Evolutionary conservation across 1,139 yeast genomes (phyloP), one percentile per base, ranked within the genome.

Genomic region (Yamadazyma siamensis): DNA sequence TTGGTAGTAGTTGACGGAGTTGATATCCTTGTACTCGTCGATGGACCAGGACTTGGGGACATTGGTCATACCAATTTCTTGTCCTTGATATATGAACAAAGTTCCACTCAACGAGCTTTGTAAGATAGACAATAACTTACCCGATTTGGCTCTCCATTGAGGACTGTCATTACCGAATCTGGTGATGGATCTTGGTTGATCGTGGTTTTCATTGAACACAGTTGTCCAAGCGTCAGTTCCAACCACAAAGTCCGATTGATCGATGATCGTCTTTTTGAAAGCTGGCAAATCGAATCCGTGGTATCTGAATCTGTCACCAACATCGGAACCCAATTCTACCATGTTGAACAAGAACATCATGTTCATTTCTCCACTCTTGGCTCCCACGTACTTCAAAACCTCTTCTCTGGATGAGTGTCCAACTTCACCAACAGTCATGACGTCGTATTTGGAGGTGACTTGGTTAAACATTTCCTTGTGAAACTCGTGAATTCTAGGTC

Each of bases 11-110:
- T 66, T 69, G 41, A 64, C 49, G 21, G 75, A 57, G 40, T 65
- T 62, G 38, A 75, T 63, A 47, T 76, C 81, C 43, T 59, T 54
- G 50, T 74, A 75, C 40, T 75, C 77, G 17, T 58, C 65, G 33
- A 75, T 57, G 8, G 65, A 54, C 79, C 80, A 71, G 20, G 50
- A 47, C 31, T 50, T 45, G 23, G 70, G 67, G 28, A 43, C 31
- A 43, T 76, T 76, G 29, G 68, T 63, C 75, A 71, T 72, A 26
- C 78, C 82, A 36, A 76, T 61, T 49, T 76, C 82, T 49, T 76
- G 81, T 32, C 82, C 82, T 49, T 76, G 80, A 51, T 75, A 75
- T 23, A 76, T 52, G 53, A 65, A 77, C 34, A 75, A 57, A n/a
- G 82, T 75, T 29, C 82, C 82, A 27, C 77, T 71, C 43, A 73